Base-by-base conservation (phyloP, 2,329 filamentous ascomycete genomes). In the Exophiala dermatitidis region DNA sequence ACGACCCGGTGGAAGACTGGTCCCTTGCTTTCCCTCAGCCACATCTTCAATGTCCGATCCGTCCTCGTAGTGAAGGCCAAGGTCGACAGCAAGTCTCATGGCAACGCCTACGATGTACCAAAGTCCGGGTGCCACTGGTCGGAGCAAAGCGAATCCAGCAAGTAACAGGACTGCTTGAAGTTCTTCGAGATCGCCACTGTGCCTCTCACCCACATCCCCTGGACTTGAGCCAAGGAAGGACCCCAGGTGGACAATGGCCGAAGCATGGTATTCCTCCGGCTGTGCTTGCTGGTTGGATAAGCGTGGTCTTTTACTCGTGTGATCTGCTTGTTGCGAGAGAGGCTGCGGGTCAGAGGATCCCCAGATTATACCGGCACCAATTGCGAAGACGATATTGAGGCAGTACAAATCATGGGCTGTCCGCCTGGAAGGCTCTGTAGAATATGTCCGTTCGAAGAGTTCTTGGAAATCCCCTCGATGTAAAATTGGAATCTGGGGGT, bases 91-190 rank as follows among this genome's bases (percentile, higher is more conserved):
- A 48, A 97, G 72, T 36, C 93, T 84, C 56, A 95, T 86, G 4
- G 91, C 91, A 41, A 96, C 90, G 7, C 93, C 93, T 55, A 94
- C 88, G 57, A 97, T 97, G 70, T 97, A 97, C 91, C 91, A 97
- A 42, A 97, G 74, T 9, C 93, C 93, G 0, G 91, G 91, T 1
- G 91, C 89, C 26, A 97, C 90, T 1, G 93, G 93, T 50, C 91
- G 80, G 58, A 97, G 77, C 46, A 98, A 76, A 5, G 91, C 91
- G 75, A 97, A 95, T 50, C 90, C 90, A 42, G 91, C 90, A 43
- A 97, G 76, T 40, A 97, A 74, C 46, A 97, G 72, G 5, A 97
- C 90, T n/a, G 90, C 90, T 67, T 97, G 91, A 48, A 97, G 74
- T 65, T 96, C 90, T 67, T 96, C 90, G 37, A 97, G 70, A 0